phyloP scores from a whole-genome alignment of 2,329 filamentous ascomycete genomes.

The Fusarium fracticaudum region DNA sequence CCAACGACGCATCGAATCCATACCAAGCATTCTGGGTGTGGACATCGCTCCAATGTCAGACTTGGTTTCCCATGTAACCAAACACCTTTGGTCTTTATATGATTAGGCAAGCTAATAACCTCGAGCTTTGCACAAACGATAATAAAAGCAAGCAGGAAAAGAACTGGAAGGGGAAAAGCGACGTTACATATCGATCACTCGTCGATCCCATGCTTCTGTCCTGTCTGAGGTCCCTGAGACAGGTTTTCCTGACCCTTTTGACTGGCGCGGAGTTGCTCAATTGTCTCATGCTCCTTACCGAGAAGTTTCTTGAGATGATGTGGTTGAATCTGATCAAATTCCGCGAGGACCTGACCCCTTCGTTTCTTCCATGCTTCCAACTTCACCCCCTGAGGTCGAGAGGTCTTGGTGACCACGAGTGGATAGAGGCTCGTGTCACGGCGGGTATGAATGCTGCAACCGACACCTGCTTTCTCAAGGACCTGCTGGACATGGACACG shows the following conservation, averaged over 20 bases:
- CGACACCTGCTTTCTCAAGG: constrained; percentile 15
- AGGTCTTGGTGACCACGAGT: constrained; percentile 42
- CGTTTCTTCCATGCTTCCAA: not conserved
- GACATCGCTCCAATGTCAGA: not conserved
- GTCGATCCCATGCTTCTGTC: constrained; percentile 12
- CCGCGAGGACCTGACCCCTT: not conserved
- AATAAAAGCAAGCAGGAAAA: no score
- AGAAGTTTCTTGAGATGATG: constrained; percentile 6
- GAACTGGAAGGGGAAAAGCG: no score
- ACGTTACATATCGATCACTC: not conserved
- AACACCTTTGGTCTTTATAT: not conserved
- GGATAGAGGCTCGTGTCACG: constrained; percentile 9
- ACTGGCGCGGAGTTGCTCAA: not conserved
- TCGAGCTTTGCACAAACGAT: not conserved
- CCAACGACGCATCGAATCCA: no score
- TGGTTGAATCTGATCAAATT: not conserved
- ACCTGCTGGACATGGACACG: constrained; percentile 37
- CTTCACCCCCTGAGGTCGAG: not conserved
- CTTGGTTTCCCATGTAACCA: not conserved
- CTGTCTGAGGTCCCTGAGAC: not conserved
- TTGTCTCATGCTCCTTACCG: not conserved
- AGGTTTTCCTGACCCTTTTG: not conserved
- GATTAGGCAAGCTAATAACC: no score
- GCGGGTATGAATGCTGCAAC: constrained; percentile 37
- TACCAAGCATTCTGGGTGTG: not conserved